Evolutionary conservation across 331 rosid genomes (phyloP).

Genomic region (Spiraea crenata): DNA sequence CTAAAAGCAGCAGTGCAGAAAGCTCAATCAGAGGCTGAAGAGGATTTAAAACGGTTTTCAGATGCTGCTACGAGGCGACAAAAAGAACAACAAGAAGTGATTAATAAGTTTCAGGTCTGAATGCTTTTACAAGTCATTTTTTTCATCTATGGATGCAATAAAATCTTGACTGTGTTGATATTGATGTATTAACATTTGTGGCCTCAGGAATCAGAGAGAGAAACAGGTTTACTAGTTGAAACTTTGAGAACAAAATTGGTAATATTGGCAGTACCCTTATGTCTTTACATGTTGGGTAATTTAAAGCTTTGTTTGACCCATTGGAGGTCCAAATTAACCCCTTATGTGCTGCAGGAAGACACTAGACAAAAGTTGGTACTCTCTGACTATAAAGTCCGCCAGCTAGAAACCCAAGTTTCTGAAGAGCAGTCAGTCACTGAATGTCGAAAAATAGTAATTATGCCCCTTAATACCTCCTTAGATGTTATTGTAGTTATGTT

Average conservation of each 20-base stretch:
- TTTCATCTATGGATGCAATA: background rate
- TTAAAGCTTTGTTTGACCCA: slow-evolving; percentile 12
- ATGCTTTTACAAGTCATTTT: slow-evolving; percentile 15
- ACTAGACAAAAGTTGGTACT: slow-evolving; percentile 74
- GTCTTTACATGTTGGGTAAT: slow-evolving; percentile 7
- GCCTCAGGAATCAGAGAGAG: slow-evolving; percentile 82
- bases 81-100: slow-evolving; percentile 71
- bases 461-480: slow-evolving; percentile 8
- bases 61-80: slow-evolving; percentile 68
- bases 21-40: slow-evolving; percentile 80
- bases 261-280: slow-evolving; percentile 28
- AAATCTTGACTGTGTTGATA: background rate
- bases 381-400: slow-evolving; percentile 84
- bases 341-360: slow-evolving; percentile 66
- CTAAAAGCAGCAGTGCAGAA: slow-evolving; percentile 78
- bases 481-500: slow-evolving; percentile 18
- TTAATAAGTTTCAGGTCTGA: slow-evolving; percentile 78
- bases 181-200: slow-evolving; percentile 19
- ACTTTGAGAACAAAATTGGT: slow-evolving; percentile 90
- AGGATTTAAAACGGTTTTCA: slow-evolving; percentile 63
- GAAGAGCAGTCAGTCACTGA: slow-evolving; percentile 62
- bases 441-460: slow-evolving; percentile 59
- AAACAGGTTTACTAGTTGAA: slow-evolving; percentile 60
- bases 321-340: slow-evolving; percentile 24
- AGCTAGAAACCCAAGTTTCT: slow-evolving; percentile 67